Percentiles rank a stretch among this genome's conserved stretches.
Evolutionary conservation across 345 rosid species (phyloP).

Genomic region (Eucalyptus sp.): DNA sequence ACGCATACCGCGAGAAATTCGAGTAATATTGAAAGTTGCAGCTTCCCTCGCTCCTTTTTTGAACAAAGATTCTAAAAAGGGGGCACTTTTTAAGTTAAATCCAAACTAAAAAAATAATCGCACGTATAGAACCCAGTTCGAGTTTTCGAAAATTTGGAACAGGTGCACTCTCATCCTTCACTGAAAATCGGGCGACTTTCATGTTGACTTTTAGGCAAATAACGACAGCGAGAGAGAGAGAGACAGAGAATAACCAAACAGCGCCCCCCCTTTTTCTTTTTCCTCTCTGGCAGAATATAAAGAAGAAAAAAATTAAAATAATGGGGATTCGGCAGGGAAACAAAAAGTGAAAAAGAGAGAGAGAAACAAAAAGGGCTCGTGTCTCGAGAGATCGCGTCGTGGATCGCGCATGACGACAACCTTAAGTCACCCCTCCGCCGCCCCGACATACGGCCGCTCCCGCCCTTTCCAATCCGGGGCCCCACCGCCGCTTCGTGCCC

Average conservation of each 20-base stretch:
- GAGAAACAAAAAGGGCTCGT: neutral
- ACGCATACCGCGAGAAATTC: neutral
- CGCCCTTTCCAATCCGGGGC: neutral
- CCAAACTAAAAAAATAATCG: neutral
- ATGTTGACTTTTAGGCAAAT: neutral
- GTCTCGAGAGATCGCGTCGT: constrained; percentile 2
- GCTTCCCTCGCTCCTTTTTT: neutral
- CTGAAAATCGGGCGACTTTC: neutral
- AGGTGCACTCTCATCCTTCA: neutral
- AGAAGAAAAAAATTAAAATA: neutral
- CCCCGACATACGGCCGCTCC: neutral
- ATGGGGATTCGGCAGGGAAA: neutral
- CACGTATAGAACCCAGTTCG: neutral
- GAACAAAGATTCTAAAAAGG: neutral
- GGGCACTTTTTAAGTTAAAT: neutral
- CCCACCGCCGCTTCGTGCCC: neutral
- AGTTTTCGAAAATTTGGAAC: neutral
- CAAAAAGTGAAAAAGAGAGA: neutral
- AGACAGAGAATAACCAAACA: neutral
- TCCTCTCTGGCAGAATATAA: neutral
- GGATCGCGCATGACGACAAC: constrained; percentile 16
- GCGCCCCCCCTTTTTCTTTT: neutral
- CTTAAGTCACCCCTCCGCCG: constrained; percentile 15
- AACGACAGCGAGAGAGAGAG: neutral
- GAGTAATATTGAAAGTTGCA: neutral